A percentile compares a stretch with the other conserved stretches of the same genome.
phyloP scores from a whole-genome alignment of 495 filamentous ascomycete species.

The Lasiosphaeria hispida region DNA sequence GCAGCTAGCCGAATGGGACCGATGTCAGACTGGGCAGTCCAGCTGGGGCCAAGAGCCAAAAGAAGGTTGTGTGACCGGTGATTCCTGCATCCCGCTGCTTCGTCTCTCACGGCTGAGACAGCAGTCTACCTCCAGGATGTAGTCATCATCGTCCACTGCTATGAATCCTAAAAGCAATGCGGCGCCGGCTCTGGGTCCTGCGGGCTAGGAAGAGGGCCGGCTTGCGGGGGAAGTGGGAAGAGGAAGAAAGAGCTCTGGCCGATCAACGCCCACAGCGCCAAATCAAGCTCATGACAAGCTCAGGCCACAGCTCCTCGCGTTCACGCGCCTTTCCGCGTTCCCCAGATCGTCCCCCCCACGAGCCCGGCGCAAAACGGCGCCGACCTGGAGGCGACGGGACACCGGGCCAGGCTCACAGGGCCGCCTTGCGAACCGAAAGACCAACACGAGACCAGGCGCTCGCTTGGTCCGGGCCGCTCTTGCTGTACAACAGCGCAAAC shows the following conservation, averaged over 20 bases:
- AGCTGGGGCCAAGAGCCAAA: background rate
- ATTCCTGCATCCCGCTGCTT: no score
- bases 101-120: no score
- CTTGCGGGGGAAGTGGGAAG: no score
- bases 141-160: no score
- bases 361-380: background rate
- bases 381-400: background rate
- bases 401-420: background rate
- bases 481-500: background rate
- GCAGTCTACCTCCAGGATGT: no score
- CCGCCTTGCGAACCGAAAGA: background rate
- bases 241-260: no score
- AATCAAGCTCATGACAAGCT: background rate
- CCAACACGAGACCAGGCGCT: background rate
- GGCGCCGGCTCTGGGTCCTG: no score
- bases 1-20: conserved; percentile 5
- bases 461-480: background rate
- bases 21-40: background rate
- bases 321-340: background rate
- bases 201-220: no score
- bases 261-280: no score
- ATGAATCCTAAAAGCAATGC: no score
- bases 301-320: background rate
- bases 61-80: background rate
- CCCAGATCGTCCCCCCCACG: conserved; percentile 1